These are phyloP conservation scores for Aristolochia contorta DNA, from an alignment of 164 flowering plant genomes.

Conservation along the genomic window DNA sequence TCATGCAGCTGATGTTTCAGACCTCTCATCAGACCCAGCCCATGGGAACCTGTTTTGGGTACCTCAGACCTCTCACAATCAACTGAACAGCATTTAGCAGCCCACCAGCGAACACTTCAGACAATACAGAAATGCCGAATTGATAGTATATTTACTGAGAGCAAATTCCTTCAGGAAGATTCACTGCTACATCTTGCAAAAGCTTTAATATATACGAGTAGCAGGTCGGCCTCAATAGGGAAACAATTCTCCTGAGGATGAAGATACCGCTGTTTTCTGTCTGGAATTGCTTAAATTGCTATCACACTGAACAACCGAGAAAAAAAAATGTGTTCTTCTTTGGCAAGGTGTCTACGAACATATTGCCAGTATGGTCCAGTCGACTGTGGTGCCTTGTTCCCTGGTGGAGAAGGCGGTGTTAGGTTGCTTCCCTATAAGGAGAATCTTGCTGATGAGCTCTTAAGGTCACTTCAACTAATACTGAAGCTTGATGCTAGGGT, in stretches of 20 bases:
- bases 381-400: conserved; percentile 32
- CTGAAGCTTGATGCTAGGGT: conserved; percentile 37
- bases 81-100: conserved; percentile 30
- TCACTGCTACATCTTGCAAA: conserved; percentile 27
- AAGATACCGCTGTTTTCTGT: conserved; percentile 34
- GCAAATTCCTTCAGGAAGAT: conserved; percentile 28
- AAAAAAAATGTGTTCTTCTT: conserved; percentile 22
- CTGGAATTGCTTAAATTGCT: conserved; percentile 30
- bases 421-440: conserved; percentile 32
- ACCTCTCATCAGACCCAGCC: conserved; percentile 16
- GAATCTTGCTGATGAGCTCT: conserved; percentile 30
- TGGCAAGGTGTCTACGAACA: conserved; percentile 35
- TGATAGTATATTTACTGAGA: conserved; percentile 32
- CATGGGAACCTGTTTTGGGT: conserved; percentile 17
- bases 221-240: conserved; percentile 24
- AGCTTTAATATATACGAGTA: conserved; percentile 21
- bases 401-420: conserved; percentile 38
- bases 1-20: conserved; percentile 23
- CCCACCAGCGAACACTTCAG: conserved; percentile 29
- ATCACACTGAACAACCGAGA: conserved; percentile 35
- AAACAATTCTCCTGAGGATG: conserved; percentile 27
- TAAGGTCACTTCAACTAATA: conserved; percentile 29
- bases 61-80: conserved; percentile 28
- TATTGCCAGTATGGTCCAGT: conserved; percentile 27
- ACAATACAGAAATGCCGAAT: conserved; percentile 34